Conservation (phyloP, 805 yeast species). For the Yamadazyma philogaea region DNA sequence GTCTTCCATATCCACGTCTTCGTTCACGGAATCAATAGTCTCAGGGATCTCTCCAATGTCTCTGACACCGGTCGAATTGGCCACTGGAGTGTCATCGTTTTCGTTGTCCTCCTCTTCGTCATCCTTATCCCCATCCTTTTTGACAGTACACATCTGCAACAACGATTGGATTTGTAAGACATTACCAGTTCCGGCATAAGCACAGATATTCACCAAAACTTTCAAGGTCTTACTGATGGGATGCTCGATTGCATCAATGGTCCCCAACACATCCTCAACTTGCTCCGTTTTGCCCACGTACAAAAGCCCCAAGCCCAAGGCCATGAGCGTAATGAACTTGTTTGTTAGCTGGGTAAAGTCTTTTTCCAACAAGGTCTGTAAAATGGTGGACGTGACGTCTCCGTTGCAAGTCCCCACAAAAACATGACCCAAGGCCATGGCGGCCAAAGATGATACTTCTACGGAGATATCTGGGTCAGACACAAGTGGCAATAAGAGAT, state of each 20-base stretch:
- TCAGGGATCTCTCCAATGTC: no score
- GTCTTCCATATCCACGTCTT: no score
- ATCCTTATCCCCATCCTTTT: conserved; percentile 39
- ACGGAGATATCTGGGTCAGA: conserved; percentile 71
- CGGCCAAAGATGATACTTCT: conserved; percentile 81
- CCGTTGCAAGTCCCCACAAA: conserved; percentile 96
- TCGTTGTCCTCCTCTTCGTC: conserved; percentile 26
- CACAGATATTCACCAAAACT: conserved; percentile 86
- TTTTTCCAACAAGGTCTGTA: conserved; percentile 87
- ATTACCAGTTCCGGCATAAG: conserved; percentile 97
- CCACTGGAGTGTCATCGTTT: conserved; percentile 26
- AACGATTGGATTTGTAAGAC: conserved; percentile 90
- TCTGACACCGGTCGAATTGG: conserved; percentile 19
- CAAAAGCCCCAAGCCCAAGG: conserved; percentile 85
- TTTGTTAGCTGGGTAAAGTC: conserved; percentile 71
- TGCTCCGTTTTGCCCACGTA: conserved; percentile 94
- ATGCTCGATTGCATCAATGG: conserved; percentile 92
- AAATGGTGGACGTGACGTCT: conserved; percentile 86
- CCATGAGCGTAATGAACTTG: conserved; percentile 86
- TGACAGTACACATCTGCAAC: conserved; percentile 74
- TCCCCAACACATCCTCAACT: conserved; percentile 89
- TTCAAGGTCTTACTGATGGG: conserved; percentile 88
- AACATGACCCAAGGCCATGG: conserved; percentile 88
- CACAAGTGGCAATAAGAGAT: conserved; percentile 74
- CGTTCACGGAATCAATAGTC: conserved; percentile 14